Percentiles rank a stretch among this genome's conserved stretches.
Conservation (phyloP, 176 grass and related monocot species). For the Urochloa ruziziensis region DNA sequence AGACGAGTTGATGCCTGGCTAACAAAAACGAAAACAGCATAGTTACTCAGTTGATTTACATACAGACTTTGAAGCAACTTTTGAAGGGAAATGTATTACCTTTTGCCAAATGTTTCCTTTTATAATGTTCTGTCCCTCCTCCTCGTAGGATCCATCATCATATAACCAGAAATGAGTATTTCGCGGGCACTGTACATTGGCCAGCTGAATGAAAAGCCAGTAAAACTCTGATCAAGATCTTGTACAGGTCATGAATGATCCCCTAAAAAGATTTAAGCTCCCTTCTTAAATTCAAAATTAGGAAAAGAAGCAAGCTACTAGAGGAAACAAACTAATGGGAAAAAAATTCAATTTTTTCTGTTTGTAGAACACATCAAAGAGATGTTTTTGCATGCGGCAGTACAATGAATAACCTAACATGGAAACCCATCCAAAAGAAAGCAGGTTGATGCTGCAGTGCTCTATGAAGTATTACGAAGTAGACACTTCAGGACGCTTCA, state of each 20-base stretch:
- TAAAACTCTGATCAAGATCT: conserved; percentile 42
- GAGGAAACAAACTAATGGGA: neutral
- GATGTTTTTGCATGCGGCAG: neutral
- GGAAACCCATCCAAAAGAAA: neutral
- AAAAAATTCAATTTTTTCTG: neutral
- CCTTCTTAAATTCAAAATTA: conserved; percentile 19
- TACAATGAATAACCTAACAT: neutral
- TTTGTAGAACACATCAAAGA: neutral
- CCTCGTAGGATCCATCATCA: conserved; percentile 73
- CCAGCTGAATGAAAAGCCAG: conserved; percentile 59
- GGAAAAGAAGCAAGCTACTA: neutral
- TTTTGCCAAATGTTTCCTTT: conserved; percentile 76
- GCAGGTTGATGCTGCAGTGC: neutral
- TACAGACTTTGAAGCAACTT: neutral
- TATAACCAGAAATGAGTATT: conserved; percentile 89
- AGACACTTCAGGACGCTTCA: neutral
- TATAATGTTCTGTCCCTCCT: conserved; percentile 83
- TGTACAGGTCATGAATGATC: conserved; percentile 33
- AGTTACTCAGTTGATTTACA: conserved; percentile 3
- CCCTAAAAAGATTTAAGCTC: conserved; percentile 12
- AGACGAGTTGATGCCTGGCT: conserved; percentile 53
- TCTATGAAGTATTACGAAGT: neutral
- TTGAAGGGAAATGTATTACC: conserved; percentile 36
- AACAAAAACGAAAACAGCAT: conserved; percentile 1
- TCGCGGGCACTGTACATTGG: conserved; percentile 67